Evolutionary conservation across 257 asterid genomes (phyloP).

Genomic region (Nicotiana attenuata): DNA sequence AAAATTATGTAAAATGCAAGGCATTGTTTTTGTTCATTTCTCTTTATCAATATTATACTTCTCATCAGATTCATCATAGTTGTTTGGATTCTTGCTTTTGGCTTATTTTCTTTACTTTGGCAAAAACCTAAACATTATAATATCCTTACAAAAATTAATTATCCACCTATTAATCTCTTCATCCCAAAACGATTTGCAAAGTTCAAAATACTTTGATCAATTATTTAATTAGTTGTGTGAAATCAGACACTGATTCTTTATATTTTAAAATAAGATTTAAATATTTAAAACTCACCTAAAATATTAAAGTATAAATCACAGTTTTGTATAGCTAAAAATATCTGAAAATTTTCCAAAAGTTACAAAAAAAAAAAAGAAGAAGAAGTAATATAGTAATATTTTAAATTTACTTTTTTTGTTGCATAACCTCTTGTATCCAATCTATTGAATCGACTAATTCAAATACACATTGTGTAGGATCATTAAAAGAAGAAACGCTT

Average conservation of each 20-base stretch:
- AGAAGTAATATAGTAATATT: neutral
- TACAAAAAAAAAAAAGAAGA: neutral
- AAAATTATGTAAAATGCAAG: conserved; percentile 25
- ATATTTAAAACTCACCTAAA: neutral
- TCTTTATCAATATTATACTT: neutral
- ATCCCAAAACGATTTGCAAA: neutral
- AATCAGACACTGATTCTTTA: neutral
- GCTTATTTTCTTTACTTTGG: neutral
- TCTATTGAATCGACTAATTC: too few species aligned
- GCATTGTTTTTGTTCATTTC: neutral
- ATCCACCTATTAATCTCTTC: neutral
- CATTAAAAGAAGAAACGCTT: too few species aligned
- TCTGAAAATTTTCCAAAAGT: neutral
- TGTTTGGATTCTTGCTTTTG: conserved; percentile 21
- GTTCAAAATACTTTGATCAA: neutral
- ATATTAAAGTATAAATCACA: neutral
- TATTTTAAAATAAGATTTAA: neutral
- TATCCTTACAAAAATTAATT: neutral
- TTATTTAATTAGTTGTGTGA: neutral
- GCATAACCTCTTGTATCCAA: too few species aligned
- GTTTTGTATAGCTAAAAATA: neutral
- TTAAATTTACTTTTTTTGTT: neutral
- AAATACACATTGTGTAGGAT: too few species aligned
- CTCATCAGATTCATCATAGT: neutral
- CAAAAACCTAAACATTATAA: neutral